Base-by-base conservation (phyloP, 2,329 filamentous ascomycete species). In the Nannizziopsis arthrosporioides region DNA sequence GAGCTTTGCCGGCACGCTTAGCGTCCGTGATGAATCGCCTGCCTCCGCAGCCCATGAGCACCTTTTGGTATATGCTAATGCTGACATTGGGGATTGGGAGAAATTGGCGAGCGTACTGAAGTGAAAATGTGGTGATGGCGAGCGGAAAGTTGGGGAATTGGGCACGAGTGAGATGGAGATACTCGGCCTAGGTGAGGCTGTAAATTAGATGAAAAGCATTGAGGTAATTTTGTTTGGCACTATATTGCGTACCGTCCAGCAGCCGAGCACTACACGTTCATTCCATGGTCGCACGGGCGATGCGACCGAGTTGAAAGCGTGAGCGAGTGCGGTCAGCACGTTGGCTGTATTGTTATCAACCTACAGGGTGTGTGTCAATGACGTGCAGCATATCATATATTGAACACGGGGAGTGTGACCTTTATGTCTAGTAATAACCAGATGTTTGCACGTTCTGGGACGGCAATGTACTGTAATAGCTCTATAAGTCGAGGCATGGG, bases 341-440 rank as follows among this genome's bases (percentile, higher is more conserved):
- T 79, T 73, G 12, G 81, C 74, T 0, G 84, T 69, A 53, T 68
- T 59, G 46, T 70, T 68, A 52, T 63, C 58, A 12, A 64, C 50
- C 61, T 63, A 37, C 4, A 27, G 22, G 22, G 22, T 4, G 7
- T 4, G 7, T 7, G 22, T 27, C 7, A 27, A 27, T 27, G 22
- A 27, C 22, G 22, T 4, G 4, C 3, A 27, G 7, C 4, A 7
- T 27, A 27, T 4, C 4, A 27, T 27, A 27, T 27, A 27, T 27
- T 27, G 7, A 27, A 27, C 7, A 27, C 22, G 22, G 7, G 7
- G 22, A 27, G 7, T 27, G 22, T 27, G 22, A 85, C 81, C 72
- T 95, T 96, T 63, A 96, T 85, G 63, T 96, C 90, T 2, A 96
- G 70, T 52, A 95, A 65, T 5, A 92, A 58, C 89, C 89, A 94